A percentile compares a stretch with the other conserved stretches of the same genome.
phyloP scores from a whole-genome alignment of 176 grass and related monocot species.

The Cenchrus americanus region DNA sequence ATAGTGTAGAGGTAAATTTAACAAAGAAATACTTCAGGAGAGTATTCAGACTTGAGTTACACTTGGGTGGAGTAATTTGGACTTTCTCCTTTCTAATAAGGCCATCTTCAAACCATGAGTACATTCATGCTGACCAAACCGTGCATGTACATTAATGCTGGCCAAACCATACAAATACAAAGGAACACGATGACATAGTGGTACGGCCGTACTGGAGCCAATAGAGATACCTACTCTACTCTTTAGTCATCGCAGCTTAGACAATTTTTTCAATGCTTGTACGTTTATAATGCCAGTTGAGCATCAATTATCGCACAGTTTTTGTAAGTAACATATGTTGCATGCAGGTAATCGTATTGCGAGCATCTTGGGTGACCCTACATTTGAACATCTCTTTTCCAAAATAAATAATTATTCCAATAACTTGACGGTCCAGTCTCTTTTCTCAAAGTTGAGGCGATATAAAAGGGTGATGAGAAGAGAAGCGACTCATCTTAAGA shows the following conservation, averaged over 20 bases:
- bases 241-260: neutral
- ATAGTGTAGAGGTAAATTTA: too few species aligned
- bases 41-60: too few species aligned
- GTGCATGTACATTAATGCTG: neutral
- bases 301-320: too few species aligned
- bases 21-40: too few species aligned
- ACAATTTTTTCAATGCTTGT: neutral
- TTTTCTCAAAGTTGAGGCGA: too few species aligned
- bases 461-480: too few species aligned
- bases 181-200: neutral
- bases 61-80: too few species aligned
- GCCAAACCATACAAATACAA: neutral
- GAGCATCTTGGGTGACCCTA: neutral
- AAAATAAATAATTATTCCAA: neutral
- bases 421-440: neutral
- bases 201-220: neutral
- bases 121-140: neutral
- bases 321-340: too few species aligned
- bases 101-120: neutral
- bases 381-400: neutral
- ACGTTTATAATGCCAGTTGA: neutral
- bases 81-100: too few species aligned
- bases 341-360: neutral
- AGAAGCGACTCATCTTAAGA: neutral
- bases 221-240: neutral